A percentile compares a stretch with the other conserved stretches of the same genome.
phyloP scores from a whole-genome alignment of 2,329 filamentous ascomycete genomes.

The Aspergillus sp. region DNA sequence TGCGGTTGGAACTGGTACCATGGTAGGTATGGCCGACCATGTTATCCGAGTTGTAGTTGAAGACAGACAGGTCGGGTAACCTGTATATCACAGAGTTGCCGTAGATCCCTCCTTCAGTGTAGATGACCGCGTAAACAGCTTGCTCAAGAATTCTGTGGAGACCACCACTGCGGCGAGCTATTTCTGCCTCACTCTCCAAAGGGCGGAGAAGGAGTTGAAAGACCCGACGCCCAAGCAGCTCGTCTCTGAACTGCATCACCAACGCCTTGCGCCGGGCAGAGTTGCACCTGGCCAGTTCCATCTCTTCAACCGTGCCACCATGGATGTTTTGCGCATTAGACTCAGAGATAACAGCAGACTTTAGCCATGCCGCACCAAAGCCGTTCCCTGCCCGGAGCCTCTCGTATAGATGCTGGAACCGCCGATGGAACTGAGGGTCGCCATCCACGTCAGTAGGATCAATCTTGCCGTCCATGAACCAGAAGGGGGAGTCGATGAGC shows the following conservation, averaged over 20 bases:
- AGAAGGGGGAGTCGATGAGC: background rate
- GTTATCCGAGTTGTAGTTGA: background rate
- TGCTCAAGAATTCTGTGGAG: background rate
- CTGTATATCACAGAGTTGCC: background rate
- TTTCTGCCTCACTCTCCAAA: background rate
- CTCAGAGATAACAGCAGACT: no score
- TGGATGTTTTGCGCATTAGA: no score
- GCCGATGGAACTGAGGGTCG: background rate
- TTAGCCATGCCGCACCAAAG: background rate
- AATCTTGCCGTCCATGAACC: background rate
- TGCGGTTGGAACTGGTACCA: background rate
- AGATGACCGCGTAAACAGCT: background rate
- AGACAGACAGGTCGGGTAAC: background rate
- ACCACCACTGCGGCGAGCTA: background rate
- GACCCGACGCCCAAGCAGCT: background rate
- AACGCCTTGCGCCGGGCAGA: background rate
- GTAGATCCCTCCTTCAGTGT: background rate
- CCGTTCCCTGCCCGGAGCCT: background rate
- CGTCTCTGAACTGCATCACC: background rate
- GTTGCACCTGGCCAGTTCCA: background rate
- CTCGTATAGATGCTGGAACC: background rate
- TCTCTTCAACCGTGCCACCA: background rate
- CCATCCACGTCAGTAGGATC: background rate
- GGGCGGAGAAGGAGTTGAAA: background rate
- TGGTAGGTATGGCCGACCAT: background rate